phyloP scores from a whole-genome alignment of 306 rosid genomes.

The Boehmeria nivea region DNA sequence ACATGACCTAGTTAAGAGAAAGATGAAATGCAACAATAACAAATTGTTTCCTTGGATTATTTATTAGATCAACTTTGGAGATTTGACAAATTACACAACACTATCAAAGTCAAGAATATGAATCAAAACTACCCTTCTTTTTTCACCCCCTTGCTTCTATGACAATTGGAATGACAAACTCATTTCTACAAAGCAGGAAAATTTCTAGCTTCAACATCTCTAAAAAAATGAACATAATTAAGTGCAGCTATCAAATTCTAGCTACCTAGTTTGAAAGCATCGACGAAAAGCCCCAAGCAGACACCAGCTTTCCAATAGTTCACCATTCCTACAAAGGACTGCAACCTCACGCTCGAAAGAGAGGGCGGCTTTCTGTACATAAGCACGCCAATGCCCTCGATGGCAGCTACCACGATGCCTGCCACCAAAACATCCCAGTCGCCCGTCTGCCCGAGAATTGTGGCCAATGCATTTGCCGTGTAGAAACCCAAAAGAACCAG shows the following conservation, averaged over 20 bases:
- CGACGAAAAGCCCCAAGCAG: slow-evolving; percentile 93
- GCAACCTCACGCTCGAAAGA: slow-evolving; percentile 52
- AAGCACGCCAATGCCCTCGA: slow-evolving; percentile 92
- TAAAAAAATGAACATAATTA: slow-evolving; percentile 1
- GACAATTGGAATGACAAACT: not conserved
- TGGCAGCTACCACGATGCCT: slow-evolving; percentile 87
- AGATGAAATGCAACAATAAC: no score
- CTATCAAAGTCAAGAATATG: not conserved
- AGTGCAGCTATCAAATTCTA: slow-evolving; percentile 25
- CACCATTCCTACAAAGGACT: slow-evolving; percentile 61
- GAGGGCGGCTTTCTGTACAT: slow-evolving; percentile 67
- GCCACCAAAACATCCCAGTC: slow-evolving; percentile 99
- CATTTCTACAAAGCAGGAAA: not conserved
- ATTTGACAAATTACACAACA: not conserved
- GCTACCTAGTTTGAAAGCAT: slow-evolving; percentile 95
- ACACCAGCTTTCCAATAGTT: slow-evolving; percentile 99
- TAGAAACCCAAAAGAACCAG: slow-evolving; percentile 94
- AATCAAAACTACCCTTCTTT: not conserved
- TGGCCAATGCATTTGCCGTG: slow-evolving; percentile 92
- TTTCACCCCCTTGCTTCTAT: not conserved
- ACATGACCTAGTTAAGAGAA: no score
- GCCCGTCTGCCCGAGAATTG: slow-evolving; percentile 95
- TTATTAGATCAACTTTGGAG: no score
- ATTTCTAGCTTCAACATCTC: no score
- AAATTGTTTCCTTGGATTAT: no score